Conservation (phyloP, 345 rosid species). For the Raphanus raphanistrum region DNA sequence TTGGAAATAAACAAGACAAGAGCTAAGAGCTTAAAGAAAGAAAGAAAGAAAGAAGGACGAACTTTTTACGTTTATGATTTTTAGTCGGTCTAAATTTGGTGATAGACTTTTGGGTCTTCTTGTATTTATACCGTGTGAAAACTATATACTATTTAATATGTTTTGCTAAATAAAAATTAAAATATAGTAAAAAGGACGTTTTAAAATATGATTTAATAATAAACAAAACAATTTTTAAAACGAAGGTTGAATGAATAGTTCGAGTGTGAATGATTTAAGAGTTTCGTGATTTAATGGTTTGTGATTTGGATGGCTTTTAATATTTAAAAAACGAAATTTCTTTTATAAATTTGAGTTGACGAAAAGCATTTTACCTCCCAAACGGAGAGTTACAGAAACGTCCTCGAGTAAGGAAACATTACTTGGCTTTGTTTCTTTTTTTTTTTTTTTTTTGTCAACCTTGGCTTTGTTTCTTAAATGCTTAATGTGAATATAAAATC, state of each 20-base stretch:
- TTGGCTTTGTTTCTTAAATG: slow-evolving; percentile 12
- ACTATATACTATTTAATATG: not conserved
- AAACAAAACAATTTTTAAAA: not conserved
- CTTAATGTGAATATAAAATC: slow-evolving; percentile 13
- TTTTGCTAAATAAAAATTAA: not conserved
- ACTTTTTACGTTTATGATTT: slow-evolving; percentile 16
- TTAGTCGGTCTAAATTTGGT: slow-evolving; percentile 31
- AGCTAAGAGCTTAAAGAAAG: slow-evolving; percentile 3
- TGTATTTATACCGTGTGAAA: slow-evolving; percentile 37
- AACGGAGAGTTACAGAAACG: slow-evolving; percentile 29
- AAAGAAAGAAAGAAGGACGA: slow-evolving; percentile 1
- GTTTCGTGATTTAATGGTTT: slow-evolving; percentile 33
- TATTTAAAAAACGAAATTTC: slow-evolving; percentile 7
- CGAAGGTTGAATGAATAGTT: slow-evolving; percentile 16
- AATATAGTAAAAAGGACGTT: slow-evolving; percentile 1
- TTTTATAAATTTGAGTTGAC: slow-evolving; percentile 48
- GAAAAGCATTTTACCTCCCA: slow-evolving; percentile 31
- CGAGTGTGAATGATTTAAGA: slow-evolving; percentile 36
- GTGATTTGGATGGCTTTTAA: slow-evolving; percentile 39
- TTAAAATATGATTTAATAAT: not conserved
- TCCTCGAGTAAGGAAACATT: slow-evolving; percentile 37
- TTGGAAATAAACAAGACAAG: not conserved
- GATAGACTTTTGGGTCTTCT: slow-evolving; percentile 38
- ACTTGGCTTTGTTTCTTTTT: slow-evolving; percentile 16
- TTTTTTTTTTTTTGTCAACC: no score